These are phyloP conservation scores for Phyllosticta ampelicida DNA, from an alignment of 2,329 filamentous ascomycete genomes.

Conservation along the genomic window DNA sequence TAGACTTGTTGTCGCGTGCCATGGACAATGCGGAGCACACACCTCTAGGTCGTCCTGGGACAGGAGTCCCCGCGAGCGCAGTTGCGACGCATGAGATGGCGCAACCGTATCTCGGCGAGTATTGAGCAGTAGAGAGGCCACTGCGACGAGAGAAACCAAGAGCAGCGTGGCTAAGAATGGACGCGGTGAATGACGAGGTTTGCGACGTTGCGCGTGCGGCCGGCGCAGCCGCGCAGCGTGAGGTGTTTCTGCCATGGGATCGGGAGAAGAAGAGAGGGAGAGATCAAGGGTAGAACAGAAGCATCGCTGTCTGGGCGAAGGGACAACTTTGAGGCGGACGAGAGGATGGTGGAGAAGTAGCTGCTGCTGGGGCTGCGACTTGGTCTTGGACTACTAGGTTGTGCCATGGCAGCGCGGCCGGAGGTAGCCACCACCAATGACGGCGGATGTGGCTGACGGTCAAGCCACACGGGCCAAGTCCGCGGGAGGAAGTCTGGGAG, in stretches of 20 bases:
- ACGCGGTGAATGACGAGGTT: slow-evolving; percentile 30
- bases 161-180: slow-evolving; percentile 38
- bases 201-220: slow-evolving; percentile 4
- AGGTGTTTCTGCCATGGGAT: slow-evolving; percentile 5
- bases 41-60: slow-evolving; percentile 27
- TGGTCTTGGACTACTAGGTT: not conserved
- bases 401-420: not conserved
- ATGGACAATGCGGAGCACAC: not conserved
- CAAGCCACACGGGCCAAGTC: not conserved
- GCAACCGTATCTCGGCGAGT: not conserved
- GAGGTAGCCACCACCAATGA: not conserved
- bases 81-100: not conserved
- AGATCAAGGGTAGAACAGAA: not conserved
- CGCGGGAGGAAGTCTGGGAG: not conserved
- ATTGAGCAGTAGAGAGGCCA: slow-evolving; percentile 19
- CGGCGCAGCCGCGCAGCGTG: slow-evolving; percentile 8
- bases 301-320: not conserved
- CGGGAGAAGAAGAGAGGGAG: not conserved
- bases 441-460: not conserved
- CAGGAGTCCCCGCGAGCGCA: slow-evolving; percentile 6
- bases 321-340: not conserved
- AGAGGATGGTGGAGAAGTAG: not conserved
- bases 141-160: slow-evolving; percentile 24
- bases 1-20: not conserved
- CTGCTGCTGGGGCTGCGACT: not conserved